These are phyloP conservation scores for Wickerhamomyces ciferrii DNA, from an alignment of 805 yeast species.

Conservation along the genomic window DNA sequence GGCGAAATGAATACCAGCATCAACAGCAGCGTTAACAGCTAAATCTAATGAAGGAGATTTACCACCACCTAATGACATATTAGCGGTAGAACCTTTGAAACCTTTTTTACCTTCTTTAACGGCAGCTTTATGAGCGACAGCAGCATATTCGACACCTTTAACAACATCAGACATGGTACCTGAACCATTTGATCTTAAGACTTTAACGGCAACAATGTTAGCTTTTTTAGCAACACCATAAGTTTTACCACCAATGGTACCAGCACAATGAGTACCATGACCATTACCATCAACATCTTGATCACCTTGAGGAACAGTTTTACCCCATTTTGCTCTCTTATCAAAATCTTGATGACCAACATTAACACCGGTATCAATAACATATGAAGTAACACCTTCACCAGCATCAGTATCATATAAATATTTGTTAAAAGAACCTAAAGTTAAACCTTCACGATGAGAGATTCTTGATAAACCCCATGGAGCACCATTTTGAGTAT, in stretches of 20 bases:
- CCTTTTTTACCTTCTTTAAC: slow-evolving; percentile 50
- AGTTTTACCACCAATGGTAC: slow-evolving; percentile 76
- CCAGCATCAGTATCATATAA: slow-evolving; percentile 71
- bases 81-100: slow-evolving; percentile 82
- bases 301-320: slow-evolving; percentile 70
- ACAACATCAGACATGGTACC: slow-evolving; percentile 82
- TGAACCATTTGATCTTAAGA: slow-evolving; percentile 74
- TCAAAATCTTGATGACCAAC: slow-evolving; percentile 71
- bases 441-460: slow-evolving; percentile 66
- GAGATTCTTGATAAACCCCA: slow-evolving; percentile 94
- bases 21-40: slow-evolving; percentile 87
- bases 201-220: slow-evolving; percentile 76
- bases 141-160: slow-evolving; percentile 82
- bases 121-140: slow-evolving; percentile 58
- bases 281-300: slow-evolving; percentile 80
- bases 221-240: slow-evolving; percentile 87
- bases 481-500: slow-evolving; percentile 79
- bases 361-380: slow-evolving; percentile 87
- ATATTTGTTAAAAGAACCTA: slow-evolving; percentile 70
- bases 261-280: slow-evolving; percentile 97
- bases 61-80: slow-evolving; percentile 95
- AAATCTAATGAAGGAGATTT: slow-evolving; percentile 79
- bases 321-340: slow-evolving; percentile 85
- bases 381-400: slow-evolving; percentile 79
- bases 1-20: slow-evolving; percentile 85